Conservation (phyloP, 768 basidiomycete species). For the Rhodosporidiobolus odoratus region DNA sequence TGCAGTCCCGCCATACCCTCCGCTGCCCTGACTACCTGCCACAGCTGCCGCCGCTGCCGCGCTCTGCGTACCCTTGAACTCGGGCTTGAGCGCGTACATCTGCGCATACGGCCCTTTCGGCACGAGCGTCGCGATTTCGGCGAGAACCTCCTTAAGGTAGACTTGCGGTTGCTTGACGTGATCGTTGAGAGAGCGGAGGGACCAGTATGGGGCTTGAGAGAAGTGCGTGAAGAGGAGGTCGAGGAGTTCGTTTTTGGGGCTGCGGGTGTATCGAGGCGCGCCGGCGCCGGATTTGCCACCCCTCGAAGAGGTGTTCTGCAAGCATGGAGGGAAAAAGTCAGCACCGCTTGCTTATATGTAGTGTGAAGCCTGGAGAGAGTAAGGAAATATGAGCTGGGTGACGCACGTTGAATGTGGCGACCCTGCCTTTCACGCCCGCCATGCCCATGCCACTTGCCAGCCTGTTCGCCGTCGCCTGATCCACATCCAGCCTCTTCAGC, state of each 20-base stretch:
- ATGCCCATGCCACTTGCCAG: conserved; percentile 36
- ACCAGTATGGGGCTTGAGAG: conserved; percentile 73
- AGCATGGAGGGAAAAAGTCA: too few relatives aligned
- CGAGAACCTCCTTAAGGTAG: conserved; percentile 76
- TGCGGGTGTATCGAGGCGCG: conserved; percentile 67
- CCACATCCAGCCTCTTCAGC: conserved; percentile 38
- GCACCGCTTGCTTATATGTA: too few relatives aligned
- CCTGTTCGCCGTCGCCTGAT: conserved; percentile 35
- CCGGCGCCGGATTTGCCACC: background rate
- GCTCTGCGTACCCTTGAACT: conserved; percentile 16
- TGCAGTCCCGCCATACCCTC: background rate
- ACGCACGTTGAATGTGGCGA: conserved; percentile 37
- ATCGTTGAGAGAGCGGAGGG: conserved; percentile 68
- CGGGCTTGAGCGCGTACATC: conserved; percentile 70
- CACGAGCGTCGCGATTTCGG: conserved; percentile 69
- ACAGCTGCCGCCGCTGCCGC: background rate
- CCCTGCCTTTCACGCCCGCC: conserved; percentile 31
- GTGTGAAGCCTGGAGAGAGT: background rate
- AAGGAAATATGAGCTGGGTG: background rate
- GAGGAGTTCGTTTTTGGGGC: conserved; percentile 79
- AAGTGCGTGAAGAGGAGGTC: conserved; percentile 76
- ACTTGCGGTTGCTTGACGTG: conserved; percentile 78
- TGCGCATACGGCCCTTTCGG: conserved; percentile 75
- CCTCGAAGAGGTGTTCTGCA: conserved; percentile 14
- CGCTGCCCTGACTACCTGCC: background rate